A percentile compares a stretch with the other conserved stretches of the same genome.
Conservation (phyloP, 345 rosid genomes). For the Brassica napus region Da-Ae NC_063445.1:8186501-8187000, state of each 20-base stretch:
- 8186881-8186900: not conserved
- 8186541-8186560: constrained; percentile 33
- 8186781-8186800: constrained; percentile 27
- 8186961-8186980: not conserved
- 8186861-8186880: not conserved
- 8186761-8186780: constrained; percentile 32
- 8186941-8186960: not conserved
- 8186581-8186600: constrained; percentile 31
- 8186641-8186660: not conserved
- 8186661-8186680: not conserved
- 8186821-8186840: not conserved
- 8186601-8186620: constrained; percentile 11
- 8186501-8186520: constrained; percentile 28
- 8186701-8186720: constrained; percentile 42
- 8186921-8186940: not conserved
- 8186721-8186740: constrained; percentile 44
- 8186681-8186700: constrained; percentile 17
- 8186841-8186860: constrained; percentile 32
- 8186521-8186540: constrained; percentile 12
- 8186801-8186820: not conserved
- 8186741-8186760: constrained; percentile 51
- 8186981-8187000: not conserved
- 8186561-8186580: constrained; percentile 44
- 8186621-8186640: constrained; percentile 21
- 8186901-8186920: not conserved